Evolutionary conservation across 208 protist species (phyloP).

Genomic region (Eutreptiella sp.): DNA sequence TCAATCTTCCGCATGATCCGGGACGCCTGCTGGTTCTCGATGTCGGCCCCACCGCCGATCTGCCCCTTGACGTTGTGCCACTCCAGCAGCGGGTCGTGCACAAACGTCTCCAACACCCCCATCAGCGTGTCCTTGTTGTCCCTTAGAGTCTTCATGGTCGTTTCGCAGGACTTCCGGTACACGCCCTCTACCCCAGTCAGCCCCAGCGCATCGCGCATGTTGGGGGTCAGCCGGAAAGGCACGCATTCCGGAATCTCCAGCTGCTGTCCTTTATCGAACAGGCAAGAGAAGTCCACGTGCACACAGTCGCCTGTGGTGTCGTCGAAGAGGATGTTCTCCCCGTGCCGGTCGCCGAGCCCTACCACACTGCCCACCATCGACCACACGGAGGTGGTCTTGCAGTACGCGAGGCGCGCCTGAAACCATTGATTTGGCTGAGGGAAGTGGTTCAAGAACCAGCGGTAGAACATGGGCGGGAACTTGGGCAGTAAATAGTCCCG

Average conservation of each 20-base stretch:
- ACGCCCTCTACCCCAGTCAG: slow-evolving; percentile 79
- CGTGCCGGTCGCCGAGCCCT: slow-evolving; percentile 83
- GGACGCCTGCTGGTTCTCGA: slow-evolving; percentile 37
- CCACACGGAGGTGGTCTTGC: slow-evolving; percentile 78
- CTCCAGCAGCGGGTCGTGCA: slow-evolving; percentile 92
- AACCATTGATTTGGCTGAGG: slow-evolving; percentile 76
- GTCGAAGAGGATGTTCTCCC: slow-evolving; percentile 92
- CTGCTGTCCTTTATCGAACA: slow-evolving; percentile 92
- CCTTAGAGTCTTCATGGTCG: slow-evolving; percentile 74
- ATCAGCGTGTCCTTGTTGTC: slow-evolving; percentile 84
- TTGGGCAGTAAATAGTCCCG: slow-evolving; percentile 61
- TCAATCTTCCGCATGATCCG: slow-evolving; percentile 61
- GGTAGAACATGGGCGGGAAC: slow-evolving; percentile 77
- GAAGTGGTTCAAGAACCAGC: slow-evolving; percentile 83
- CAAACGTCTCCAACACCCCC: slow-evolving; percentile 85
- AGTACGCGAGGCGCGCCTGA: slow-evolving; percentile 68
- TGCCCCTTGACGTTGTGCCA: slow-evolving; percentile 53
- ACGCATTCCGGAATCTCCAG: slow-evolving; percentile 86
- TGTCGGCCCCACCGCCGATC: slow-evolving; percentile 31
- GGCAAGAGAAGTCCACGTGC: slow-evolving; percentile 89
- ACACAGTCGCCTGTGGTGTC: slow-evolving; percentile 64
- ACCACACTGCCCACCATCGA: slow-evolving; percentile 92
- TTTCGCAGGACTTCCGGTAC: slow-evolving; percentile 73
- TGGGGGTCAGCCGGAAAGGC: slow-evolving; percentile 92
- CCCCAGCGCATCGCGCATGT: slow-evolving; percentile 90